Evolutionary conservation across 257 asterid genomes (phyloP).

Genomic region (Anisodus tanguticus): DNA sequence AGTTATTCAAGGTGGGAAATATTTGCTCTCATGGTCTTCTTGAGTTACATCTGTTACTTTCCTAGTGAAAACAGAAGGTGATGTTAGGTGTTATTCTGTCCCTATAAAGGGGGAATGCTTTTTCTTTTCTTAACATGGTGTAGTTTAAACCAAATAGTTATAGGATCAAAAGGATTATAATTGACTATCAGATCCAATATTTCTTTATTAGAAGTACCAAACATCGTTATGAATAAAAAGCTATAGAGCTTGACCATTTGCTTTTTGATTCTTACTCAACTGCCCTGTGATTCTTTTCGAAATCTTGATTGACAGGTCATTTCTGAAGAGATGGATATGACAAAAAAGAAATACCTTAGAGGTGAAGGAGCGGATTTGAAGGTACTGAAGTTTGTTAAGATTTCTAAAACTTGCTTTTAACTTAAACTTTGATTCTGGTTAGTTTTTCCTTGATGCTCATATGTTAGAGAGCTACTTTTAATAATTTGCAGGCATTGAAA

Average conservation of each 20-base stretch:
- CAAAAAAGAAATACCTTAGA: slow-evolving; percentile 68
- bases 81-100: background rate
- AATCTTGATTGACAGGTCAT: slow-evolving; percentile 46
- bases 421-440: background rate
- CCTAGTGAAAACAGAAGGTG: background rate
- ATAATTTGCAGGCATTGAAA: slow-evolving; percentile 48
- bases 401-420: background rate
- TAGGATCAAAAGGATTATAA: background rate
- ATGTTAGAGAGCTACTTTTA: background rate
- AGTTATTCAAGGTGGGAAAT: background rate
- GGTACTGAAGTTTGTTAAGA: slow-evolving; percentile 44
- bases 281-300: background rate
- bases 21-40: background rate
- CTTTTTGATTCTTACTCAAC: background rate
- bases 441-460: slow-evolving; percentile 6
- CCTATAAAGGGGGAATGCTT: background rate
- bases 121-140: background rate
- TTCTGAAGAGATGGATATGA: slow-evolving; percentile 63
- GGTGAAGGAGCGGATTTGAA: slow-evolving; percentile 74
- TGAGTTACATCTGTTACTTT: background rate
- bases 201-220: background rate
- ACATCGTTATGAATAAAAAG: background rate
- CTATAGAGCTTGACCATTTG: background rate
- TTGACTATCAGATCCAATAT: background rate
- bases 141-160: background rate